phyloP scores from a whole-genome alignment of 2,329 filamentous ascomycete genomes.

The Beauveria australis region DNA sequence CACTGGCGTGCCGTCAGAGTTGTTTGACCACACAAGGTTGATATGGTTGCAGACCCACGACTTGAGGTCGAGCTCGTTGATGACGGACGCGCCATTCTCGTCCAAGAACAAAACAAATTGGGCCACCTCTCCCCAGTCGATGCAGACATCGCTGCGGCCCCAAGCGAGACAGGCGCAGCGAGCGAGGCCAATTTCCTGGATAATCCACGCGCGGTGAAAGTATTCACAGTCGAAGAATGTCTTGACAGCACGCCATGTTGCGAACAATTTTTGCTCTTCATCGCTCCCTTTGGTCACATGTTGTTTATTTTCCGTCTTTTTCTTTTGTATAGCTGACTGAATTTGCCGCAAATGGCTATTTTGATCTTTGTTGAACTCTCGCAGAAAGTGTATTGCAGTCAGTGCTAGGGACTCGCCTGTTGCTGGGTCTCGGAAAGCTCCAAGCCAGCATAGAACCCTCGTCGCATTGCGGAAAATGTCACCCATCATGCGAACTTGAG shows the following conservation, averaged over 20 bases:
- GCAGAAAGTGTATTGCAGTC: slow-evolving; percentile 7
- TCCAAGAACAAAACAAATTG: slow-evolving; percentile 6
- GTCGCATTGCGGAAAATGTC: slow-evolving; percentile 14
- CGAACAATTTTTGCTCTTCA: background rate
- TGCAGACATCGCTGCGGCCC: slow-evolving; percentile 6
- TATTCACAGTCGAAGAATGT: slow-evolving; percentile 14
- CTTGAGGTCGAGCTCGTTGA: slow-evolving; percentile 9
- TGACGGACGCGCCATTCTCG: slow-evolving; percentile 11
- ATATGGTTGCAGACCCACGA: slow-evolving; percentile 12
- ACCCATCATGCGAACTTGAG: slow-evolving; percentile 17
- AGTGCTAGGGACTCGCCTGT: background rate
- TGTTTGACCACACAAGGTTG: slow-evolving; percentile 11
- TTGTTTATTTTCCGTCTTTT: background rate
- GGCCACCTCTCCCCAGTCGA: slow-evolving; percentile 6
- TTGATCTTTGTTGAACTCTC: background rate
- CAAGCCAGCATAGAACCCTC: slow-evolving; percentile 13
- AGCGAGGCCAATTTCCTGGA: slow-evolving; percentile 16
- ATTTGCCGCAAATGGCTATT: background rate
- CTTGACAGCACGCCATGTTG: slow-evolving; percentile 8
- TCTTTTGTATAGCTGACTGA: slow-evolving; percentile 2
- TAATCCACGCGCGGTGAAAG: slow-evolving; percentile 17
- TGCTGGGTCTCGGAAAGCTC: background rate
- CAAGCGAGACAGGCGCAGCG: slow-evolving; percentile 4
- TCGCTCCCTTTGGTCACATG: background rate
- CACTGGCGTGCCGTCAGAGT: background rate